A percentile compares a stretch with the other conserved stretches of the same genome.
Conservation (phyloP, 176 grass and related monocot species). For the Saccharum spontaneum region DNA sequence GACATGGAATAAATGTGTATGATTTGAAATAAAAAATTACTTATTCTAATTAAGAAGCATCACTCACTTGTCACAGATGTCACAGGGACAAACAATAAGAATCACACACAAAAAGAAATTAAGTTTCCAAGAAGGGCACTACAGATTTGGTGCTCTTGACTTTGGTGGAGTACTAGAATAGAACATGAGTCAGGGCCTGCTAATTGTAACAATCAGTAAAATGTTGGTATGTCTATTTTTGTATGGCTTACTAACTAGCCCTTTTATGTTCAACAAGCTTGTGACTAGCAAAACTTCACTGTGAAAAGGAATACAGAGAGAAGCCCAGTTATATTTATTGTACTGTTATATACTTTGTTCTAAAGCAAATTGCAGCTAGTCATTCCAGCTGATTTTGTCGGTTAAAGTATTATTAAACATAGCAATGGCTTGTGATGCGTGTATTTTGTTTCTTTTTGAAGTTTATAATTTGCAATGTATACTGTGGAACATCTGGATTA, state of each 20-base stretch:
- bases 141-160: neutral
- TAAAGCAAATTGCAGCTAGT: neutral
- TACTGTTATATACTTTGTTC: neutral
- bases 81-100: neutral
- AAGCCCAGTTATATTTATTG: neutral
- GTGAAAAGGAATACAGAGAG: neutral
- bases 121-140: neutral
- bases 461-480: neutral
- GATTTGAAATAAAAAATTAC: neutral
- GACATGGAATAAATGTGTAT: neutral
- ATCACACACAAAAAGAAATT: neutral
- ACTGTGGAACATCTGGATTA: conserved; percentile 5
- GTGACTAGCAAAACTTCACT: neutral
- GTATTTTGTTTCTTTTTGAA: neutral
- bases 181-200: neutral
- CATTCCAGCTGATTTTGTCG: neutral
- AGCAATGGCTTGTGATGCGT: neutral
- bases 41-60: conserved; percentile 11
- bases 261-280: neutral
- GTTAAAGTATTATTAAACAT: conserved; percentile 9
- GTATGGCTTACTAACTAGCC: neutral
- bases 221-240: neutral
- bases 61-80: neutral
- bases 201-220: neutral
- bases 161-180: neutral